Evolutionary conservation across 2,329 filamentous ascomycete species (phyloP).

Genomic region (Fusarium falciforme): DNA sequence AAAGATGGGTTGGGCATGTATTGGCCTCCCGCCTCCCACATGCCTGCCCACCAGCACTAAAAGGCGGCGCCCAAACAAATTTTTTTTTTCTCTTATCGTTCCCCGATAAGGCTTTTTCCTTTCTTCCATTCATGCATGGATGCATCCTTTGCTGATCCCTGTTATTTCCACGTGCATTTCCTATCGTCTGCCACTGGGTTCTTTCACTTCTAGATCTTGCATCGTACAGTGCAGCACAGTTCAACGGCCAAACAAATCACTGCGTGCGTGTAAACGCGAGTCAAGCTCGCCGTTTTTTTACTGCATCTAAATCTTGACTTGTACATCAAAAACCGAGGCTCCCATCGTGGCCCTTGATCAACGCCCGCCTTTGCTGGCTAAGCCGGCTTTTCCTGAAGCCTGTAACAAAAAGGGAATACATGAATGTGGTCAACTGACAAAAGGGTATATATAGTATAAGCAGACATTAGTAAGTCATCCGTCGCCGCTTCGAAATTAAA

Average conservation of each 20-base stretch:
- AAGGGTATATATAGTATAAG: constrained; percentile 38
- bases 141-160: constrained; percentile 16
- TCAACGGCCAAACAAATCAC: not conserved
- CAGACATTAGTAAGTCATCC: constrained; percentile 37
- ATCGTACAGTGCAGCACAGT: not conserved
- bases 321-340: constrained; percentile 12
- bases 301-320: constrained; percentile 20
- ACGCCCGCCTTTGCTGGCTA: constrained; percentile 21
- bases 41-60: not conserved
- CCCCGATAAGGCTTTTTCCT: constrained; percentile 25
- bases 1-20: constrained; percentile 32
- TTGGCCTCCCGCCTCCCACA: constrained; percentile 4
- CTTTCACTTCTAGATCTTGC: not conserved
- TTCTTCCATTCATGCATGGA: constrained; percentile 17
- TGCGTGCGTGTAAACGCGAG: not conserved
- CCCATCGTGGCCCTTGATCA: constrained; percentile 7
- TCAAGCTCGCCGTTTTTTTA: not conserved
- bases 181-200: constrained; percentile 24
- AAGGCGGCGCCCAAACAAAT: constrained; percentile 3
- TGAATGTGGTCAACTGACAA: constrained; percentile 26
- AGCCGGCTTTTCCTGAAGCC: constrained; percentile 28
- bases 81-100: constrained; percentile 34
- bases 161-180: constrained; percentile 41
- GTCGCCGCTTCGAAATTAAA: constrained; percentile 31
- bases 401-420: constrained; percentile 20